phyloP scores from a whole-genome alignment of 768 basidiomycete genomes.

The Leucosporidium creatinivorum region DNA sequence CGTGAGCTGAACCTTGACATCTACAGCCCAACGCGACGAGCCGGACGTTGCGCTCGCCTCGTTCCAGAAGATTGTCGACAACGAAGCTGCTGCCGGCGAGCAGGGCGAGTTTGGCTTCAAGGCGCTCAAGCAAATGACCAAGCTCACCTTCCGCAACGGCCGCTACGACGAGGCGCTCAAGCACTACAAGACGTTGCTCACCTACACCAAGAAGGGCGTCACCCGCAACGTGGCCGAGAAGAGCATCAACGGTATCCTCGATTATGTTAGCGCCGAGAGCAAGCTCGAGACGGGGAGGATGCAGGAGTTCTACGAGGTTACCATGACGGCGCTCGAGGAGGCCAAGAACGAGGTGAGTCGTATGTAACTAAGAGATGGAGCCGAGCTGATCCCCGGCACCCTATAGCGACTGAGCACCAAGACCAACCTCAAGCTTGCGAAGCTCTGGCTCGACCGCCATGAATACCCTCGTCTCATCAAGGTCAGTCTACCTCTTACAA shows the following conservation, averaged over 20 bases:
- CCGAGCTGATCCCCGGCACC: conserved; percentile 1
- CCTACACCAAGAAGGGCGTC: conserved; percentile 91
- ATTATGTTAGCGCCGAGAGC: conserved; percentile 59
- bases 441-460: conserved; percentile 90
- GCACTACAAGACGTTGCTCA: conserved; percentile 76
- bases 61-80: conserved; percentile 77
- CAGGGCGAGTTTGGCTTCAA: conserved; percentile 88
- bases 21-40: conserved; percentile 50
- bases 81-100: conserved; percentile 87
- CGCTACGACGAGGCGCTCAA: conserved; percentile 75
- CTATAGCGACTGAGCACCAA: conserved; percentile 80
- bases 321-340: conserved; percentile 79
- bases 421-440: conserved; percentile 93
- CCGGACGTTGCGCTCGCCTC: conserved; percentile 86
- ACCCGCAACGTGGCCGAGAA: conserved; percentile 96
- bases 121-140: conserved; percentile 93
- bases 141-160: conserved; percentile 69
- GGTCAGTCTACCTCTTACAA: conserved; percentile 45
- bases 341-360: conserved; percentile 83
- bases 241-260: conserved; percentile 94
- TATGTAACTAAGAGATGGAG: neutral
- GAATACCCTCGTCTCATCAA: conserved; percentile 78
- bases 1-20: conserved; percentile 51
- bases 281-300: conserved; percentile 63
- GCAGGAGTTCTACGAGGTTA: conserved; percentile 91